phyloP scores from a whole-genome alignment of 306 rosid species.

The Benincasa hispida region DNA sequence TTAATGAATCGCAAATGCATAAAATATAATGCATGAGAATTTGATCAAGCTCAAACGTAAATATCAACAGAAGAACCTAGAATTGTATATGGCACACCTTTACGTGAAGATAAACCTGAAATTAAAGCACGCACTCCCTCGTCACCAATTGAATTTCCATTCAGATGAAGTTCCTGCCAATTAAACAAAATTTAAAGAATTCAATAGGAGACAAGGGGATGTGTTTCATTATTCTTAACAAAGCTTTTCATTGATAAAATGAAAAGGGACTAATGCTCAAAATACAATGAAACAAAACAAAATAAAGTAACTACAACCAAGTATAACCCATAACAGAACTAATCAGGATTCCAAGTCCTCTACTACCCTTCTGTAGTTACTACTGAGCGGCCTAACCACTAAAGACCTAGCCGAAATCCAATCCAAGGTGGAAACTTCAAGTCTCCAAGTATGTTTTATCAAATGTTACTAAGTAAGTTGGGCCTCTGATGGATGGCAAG shows the following conservation, averaged over 20 bases:
- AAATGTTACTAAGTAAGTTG: neutral
- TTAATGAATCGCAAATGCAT: slow-evolving; percentile 8
- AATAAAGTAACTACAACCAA: no score
- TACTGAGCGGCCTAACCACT: no score
- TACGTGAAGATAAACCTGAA: slow-evolving; percentile 56
- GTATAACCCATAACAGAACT: no score
- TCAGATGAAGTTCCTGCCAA: slow-evolving; percentile 79
- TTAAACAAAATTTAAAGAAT: neutral
- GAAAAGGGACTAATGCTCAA: no score
- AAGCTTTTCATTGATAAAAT: no score
- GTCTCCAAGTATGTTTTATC: neutral
- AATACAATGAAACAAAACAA: no score
- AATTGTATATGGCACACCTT: slow-evolving; percentile 38
- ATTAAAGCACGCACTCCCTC: slow-evolving; percentile 81
- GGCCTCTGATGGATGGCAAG: neutral
- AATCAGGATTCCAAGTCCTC: no score
- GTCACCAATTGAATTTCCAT: slow-evolving; percentile 93
- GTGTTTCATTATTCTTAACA: no score
- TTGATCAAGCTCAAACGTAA: neutral
- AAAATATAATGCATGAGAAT: neutral
- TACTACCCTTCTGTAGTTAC: no score
- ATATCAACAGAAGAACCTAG: slow-evolving; percentile 10
- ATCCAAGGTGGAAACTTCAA: neutral
- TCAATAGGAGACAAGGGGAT: neutral
- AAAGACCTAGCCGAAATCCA: no score